A percentile compares a stretch with the other conserved stretches of the same genome.
These are phyloP conservation scores for Tremellales sp. DNA, from an alignment of 1,284 basidiomycete genomes.

Conservation along the genomic window DNA sequence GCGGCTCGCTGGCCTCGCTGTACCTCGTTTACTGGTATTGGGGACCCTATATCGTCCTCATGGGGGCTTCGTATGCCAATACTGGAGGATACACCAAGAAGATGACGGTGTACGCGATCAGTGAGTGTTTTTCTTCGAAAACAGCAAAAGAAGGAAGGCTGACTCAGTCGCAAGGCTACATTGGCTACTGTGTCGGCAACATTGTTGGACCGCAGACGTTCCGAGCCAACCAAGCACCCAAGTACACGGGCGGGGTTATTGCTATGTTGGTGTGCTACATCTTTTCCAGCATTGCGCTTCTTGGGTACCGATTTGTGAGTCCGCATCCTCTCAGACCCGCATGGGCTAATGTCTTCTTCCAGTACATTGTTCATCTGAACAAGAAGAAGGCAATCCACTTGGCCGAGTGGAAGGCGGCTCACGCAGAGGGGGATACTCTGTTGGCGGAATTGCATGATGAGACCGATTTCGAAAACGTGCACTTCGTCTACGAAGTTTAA, in stretches of 20 bases:
- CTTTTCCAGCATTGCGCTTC: conserved; percentile 13
- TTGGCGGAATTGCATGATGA: conserved; percentile 23
- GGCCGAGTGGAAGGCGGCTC: not conserved
- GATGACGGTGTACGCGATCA: conserved; percentile 14
- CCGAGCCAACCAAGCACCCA: conserved; percentile 17
- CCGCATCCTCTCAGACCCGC: not conserved
- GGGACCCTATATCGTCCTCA: conserved; percentile 27
- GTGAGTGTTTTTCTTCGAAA: not conserved
- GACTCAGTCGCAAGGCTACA: no score
- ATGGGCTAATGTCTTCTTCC: conserved; percentile 10
- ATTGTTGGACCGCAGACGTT: conserved; percentile 21
- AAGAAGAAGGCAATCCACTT: conserved; percentile 12
- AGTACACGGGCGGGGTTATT: conserved; percentile 17
- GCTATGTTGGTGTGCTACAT: conserved; percentile 26
- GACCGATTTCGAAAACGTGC: conserved; percentile 21
- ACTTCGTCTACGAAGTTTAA: conserved; percentile 13
- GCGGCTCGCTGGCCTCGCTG: conserved; percentile 13
- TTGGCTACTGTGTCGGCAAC: not conserved
- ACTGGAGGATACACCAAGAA: conserved; percentile 28
- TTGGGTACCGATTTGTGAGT: conserved; percentile 2
- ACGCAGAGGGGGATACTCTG: conserved; percentile 3
- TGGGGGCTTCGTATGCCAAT: conserved; percentile 14
- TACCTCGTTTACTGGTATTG: conserved; percentile 28
- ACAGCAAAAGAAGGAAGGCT: not conserved
- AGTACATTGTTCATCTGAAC: conserved; percentile 13